Base-by-base conservation (phyloP, 2,329 filamentous ascomycete genomes). In the Fusarium metavorans region DNA sequence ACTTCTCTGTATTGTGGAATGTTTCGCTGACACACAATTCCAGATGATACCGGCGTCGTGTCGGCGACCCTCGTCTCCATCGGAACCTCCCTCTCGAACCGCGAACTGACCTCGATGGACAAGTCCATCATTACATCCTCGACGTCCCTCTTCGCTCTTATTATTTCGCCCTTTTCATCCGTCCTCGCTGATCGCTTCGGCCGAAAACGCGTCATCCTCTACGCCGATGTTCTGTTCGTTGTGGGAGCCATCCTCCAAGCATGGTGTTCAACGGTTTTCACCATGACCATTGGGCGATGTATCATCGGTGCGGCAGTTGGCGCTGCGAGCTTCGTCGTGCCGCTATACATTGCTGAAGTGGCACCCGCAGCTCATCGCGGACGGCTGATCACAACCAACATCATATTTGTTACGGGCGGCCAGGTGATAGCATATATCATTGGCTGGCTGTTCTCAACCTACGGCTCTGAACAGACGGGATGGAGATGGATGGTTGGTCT, bases 401-500 rank as follows among this genome's bases (percentile, higher is more conserved):
- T 93, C 30, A 85, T 98, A 25, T 95, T 97, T 76, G 92, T 98
- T 66, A 98, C 95, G 0, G 86, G 94, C 13, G 96, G 96, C 0
- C 95, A 98, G 83, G 94, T 98, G 2, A 89, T 97, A 23, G 95
- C 96, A 3, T 98, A 98, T 82, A 81, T 97, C 2, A 84, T 95
- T 8, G 96, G 96, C 1, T 98, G 94, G 93, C 82, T 87, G 0
- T 92, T 97, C 56, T 88, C 91, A 7, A 87, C 89, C 66, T 85
- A 86, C 67, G 89, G 86, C 0, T 81, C 84, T 67, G 76, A 81
- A 25, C 80, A 79, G 39, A 89, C 88, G 14, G 94, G 93, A 2
- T 98, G 96, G 95, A 88, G 95, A 59, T 97, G 94, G 92, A 95
- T 98, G 90, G 95, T 98, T 0, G 95, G 95, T 0, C 83, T 98